Evolutionary conservation across 2,329 filamentous ascomycete species (phyloP), one percentile per base, ranked within the genome.

Genomic region (Helicocarpus griseus): DNA sequence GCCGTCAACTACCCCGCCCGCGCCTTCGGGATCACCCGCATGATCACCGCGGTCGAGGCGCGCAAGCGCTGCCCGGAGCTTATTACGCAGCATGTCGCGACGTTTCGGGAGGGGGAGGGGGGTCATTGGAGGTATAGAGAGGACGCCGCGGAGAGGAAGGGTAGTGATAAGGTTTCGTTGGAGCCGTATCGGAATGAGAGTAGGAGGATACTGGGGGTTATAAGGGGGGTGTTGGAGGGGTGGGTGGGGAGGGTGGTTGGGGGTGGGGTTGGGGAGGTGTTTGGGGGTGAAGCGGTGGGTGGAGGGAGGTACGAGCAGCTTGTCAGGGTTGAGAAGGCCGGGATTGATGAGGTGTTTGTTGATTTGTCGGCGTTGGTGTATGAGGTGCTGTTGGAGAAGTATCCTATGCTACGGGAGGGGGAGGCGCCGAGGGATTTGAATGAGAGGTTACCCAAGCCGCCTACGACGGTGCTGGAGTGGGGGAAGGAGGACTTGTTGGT

Each of bases 1-100:
- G 93, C 93, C 2, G 83, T 98, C 68, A 98, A 98, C 72, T 98
- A 98, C 64, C 83, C 93, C 2, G 90, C 91, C 4, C 83, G 93
- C 14, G 78, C 79, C 7, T 90, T 81, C 61, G 89, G 88, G 2
- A 82, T 98, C 50, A 85, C 77, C 41, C 77, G 91, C 31, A 87
- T 94, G 71, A 83, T 91, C 56, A 86, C 82, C 7, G 78, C 88
- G 39, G 75, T 76, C 3, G 93, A 97, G 63, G 93, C 93, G 17
- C 85, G 83, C 68, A 91, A 91, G 67, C 75, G 88, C 56, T 98
- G 93, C 62, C 90, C 91, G 0, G 75, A 86, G 13, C 76, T 98
- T 28, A 82, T 94, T 52, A 75, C 87, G 50, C 91, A 96, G 69
- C 93, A 98, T 67, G 93, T 97, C 17, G 90, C 89, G 40, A 97